These are phyloP conservation scores for Vitis riparia DNA, from an alignment of 164 flowering plant genomes.

Conservation along the genomic window DNA sequence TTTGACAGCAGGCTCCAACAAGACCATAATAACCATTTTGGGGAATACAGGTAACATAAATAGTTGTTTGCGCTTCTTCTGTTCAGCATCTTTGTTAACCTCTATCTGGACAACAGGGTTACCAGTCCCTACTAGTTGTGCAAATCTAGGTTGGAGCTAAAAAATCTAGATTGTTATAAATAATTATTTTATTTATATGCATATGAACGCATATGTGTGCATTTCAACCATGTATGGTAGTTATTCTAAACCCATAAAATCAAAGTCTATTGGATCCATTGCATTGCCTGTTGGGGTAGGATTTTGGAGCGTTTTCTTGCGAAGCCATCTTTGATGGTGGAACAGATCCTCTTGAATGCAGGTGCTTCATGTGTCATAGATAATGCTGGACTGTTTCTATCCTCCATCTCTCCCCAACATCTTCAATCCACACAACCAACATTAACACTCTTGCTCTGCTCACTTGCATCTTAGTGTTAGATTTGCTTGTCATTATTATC, in stretches of 20 bases:
- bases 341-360: background rate
- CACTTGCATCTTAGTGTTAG: too few relatives aligned
- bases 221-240: too few relatives aligned
- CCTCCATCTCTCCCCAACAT: background rate
- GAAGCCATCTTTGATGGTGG: background rate
- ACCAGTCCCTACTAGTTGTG: background rate
- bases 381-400: too few relatives aligned
- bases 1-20: constrained; percentile 56
- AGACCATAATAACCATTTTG: constrained; percentile 52
- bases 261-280: background rate
- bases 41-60: constrained; percentile 74
- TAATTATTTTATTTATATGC: too few relatives aligned
- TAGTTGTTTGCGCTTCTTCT: too few relatives aligned
- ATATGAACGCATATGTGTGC: too few relatives aligned
- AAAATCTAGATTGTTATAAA: too few relatives aligned
- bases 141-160: too few relatives aligned
- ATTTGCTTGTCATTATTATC: background rate
- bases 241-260: background rate
- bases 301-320: background rate
- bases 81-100: background rate
- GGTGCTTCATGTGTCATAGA: background rate
- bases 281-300: background rate
- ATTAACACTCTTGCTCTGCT: too few relatives aligned
- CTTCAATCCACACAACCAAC: too few relatives aligned
- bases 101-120: background rate